Evolutionary conservation across 257 asterid genomes (phyloP).

Genomic region (Solanum chilense): DNA sequence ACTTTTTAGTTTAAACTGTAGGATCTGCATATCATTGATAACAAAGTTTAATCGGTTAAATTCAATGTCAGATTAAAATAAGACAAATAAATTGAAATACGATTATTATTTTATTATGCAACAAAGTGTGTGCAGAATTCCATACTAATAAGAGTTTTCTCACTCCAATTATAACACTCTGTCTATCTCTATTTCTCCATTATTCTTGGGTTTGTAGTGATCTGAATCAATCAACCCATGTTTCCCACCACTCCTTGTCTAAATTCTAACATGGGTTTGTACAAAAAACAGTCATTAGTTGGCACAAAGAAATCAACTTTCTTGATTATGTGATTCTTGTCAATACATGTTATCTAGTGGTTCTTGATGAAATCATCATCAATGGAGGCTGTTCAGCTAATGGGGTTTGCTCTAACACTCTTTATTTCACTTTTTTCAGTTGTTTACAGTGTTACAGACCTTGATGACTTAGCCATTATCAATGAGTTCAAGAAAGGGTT

Average conservation of each 20-base stretch:
- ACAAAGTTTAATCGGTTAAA: no score
- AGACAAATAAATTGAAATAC: no score
- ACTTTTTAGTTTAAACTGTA: no score
- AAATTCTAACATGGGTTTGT: slow-evolving; percentile 24
- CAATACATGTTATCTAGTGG: slow-evolving; percentile 18
- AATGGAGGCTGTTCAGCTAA: slow-evolving; percentile 31
- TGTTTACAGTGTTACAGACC: slow-evolving; percentile 42
- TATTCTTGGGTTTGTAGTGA: slow-evolving; percentile 10
- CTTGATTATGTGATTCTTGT: not conserved
- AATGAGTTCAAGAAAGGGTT: slow-evolving; percentile 53
- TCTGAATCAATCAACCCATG: slow-evolving; percentile 10
- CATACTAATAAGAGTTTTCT: slow-evolving; percentile 16
- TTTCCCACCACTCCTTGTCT: slow-evolving; percentile 11
- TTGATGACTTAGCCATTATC: slow-evolving; percentile 48
- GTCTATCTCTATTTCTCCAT: not conserved
- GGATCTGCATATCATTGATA: no score
- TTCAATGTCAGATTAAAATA: no score
- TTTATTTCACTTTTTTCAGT: slow-evolving; percentile 15
- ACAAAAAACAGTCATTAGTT: slow-evolving; percentile 9
- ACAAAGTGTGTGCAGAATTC: not conserved
- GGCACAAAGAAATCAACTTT: not conserved
- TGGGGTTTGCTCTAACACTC: slow-evolving; percentile 9
- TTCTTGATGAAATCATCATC: slow-evolving; percentile 11
- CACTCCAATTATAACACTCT: slow-evolving; percentile 43
- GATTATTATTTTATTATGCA: no score